A percentile compares a stretch with the other conserved stretches of the same genome.
These are phyloP conservation scores for Pythium biforme DNA, from an alignment of 352 stramenopile species.

Conservation along the genomic window DNA sequence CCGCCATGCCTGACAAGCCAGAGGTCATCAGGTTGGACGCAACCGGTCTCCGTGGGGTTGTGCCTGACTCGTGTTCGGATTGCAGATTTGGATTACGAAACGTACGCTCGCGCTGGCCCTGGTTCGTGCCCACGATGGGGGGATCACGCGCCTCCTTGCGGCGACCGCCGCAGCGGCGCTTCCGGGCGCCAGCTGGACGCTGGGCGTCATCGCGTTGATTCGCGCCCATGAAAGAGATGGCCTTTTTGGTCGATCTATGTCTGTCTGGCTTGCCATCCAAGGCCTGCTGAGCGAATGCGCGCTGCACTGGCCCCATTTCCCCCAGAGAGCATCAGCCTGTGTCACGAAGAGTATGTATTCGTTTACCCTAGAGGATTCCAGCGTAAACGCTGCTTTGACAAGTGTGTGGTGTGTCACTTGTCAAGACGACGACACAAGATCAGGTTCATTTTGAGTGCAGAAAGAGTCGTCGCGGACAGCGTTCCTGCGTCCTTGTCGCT, in stretches of 20 bases:
- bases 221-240: neutral
- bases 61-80: neutral
- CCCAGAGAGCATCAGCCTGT: neutral
- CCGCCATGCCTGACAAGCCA: too few species aligned
- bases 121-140: neutral
- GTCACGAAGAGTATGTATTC: neutral
- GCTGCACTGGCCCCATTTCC: neutral
- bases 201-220: conserved; percentile 1
- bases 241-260: neutral
- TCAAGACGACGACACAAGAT: neutral
- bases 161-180: neutral
- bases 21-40: neutral
- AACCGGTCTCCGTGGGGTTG: neutral
- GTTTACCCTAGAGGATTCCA: neutral
- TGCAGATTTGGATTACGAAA: neutral
- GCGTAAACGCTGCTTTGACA: neutral
- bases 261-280: neutral
- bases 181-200: neutral
- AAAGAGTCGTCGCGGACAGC: conserved; percentile 2
- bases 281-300: too few species aligned
- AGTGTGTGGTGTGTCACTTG: neutral
- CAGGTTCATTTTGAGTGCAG: neutral
- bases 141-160: neutral
- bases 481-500: neutral
- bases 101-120: neutral